Conservation (phyloP, 176 grass and related monocot species). For the Rhipidocladum racemiflorum region DNA sequence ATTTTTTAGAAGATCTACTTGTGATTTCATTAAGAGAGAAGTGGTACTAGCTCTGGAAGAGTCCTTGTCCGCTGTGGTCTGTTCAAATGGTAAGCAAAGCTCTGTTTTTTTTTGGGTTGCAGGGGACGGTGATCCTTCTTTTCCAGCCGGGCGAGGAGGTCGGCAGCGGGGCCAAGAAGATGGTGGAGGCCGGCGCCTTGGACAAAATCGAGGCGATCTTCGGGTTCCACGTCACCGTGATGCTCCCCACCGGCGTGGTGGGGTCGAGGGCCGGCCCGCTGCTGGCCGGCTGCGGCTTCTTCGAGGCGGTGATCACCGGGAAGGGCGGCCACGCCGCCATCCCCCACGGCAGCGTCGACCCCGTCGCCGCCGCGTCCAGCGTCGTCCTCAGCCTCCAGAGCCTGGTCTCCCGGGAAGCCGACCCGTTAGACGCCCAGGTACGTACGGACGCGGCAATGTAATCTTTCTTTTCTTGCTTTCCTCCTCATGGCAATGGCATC, state of each 20-base stretch:
- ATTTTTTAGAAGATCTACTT: too few species aligned
- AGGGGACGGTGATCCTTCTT: conserved; percentile 83
- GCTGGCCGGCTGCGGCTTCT: conserved; percentile 84
- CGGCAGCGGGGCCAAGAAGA: conserved; percentile 69
- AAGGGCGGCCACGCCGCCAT: conserved; percentile 76
- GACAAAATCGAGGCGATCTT: conserved; percentile 88
- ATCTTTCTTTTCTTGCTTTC: background rate
- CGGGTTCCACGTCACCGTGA: conserved; percentile 54
- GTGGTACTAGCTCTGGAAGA: background rate
- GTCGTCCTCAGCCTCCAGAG: conserved; percentile 81
- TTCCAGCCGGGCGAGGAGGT: conserved; percentile 97
- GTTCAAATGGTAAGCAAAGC: too few species aligned
- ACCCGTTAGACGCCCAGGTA: conserved; percentile 78
- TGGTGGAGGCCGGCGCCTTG: conserved; percentile 70
- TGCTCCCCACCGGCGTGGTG: conserved; percentile 53
- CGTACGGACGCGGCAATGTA: background rate
- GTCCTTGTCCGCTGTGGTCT: too few species aligned
- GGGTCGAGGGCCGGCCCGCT: conserved; percentile 66
- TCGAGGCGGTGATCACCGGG: conserved; percentile 83
- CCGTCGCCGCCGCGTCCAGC: conserved; percentile 74
- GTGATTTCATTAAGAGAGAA: too few species aligned
- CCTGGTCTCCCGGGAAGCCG: conserved; percentile 86
- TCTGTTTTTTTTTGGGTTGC: background rate
- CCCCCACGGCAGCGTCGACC: conserved; percentile 72
- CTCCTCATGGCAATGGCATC: background rate